A percentile compares a stretch with the other conserved stretches of the same genome.
These are phyloP conservation scores for Lanmaoa pseudosensibilis DNA, from an alignment of 768 basidiomycete genomes.

Conservation along the genomic window DNA sequence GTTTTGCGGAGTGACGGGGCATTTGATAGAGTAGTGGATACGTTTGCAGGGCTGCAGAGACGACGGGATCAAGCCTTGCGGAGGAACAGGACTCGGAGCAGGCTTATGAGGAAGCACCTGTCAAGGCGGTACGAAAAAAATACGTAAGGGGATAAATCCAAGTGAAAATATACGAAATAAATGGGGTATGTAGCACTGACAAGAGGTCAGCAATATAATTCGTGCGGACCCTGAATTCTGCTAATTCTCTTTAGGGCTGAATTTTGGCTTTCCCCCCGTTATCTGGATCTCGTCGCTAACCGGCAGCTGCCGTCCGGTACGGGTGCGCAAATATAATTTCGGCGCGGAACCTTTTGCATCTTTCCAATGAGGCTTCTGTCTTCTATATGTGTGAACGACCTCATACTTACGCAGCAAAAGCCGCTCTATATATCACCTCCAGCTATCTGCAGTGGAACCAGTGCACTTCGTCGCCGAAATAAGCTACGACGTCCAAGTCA, in stretches of 20 bases:
- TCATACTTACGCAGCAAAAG: slow-evolving; percentile 5
- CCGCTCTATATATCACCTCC: slow-evolving; percentile 16
- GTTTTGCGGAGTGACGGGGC: slow-evolving; percentile 34
- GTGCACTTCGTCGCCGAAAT: not conserved
- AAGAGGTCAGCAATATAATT: slow-evolving; percentile 25
- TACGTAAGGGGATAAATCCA: slow-evolving; percentile 31
- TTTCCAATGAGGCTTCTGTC: slow-evolving; percentile 9
- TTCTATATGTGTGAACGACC: slow-evolving; percentile 21
- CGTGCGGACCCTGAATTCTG: slow-evolving; percentile 36
- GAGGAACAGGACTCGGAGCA: slow-evolving; percentile 24
- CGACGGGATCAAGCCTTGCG: slow-evolving; percentile 28
- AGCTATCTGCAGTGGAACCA: slow-evolving; percentile 3
- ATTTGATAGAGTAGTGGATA: slow-evolving; percentile 15
- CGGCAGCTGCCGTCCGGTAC: slow-evolving; percentile 30
- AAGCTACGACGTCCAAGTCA: not conserved
- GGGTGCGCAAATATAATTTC: slow-evolving; percentile 32
- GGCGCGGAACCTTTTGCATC: slow-evolving; percentile 30
- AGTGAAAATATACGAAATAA: slow-evolving; percentile 29
- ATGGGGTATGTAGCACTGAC: slow-evolving; percentile 15
- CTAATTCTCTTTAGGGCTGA: slow-evolving; percentile 27
- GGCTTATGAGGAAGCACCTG: slow-evolving; percentile 37
- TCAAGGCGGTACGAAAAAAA: slow-evolving; percentile 39
- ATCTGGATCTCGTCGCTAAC: slow-evolving; percentile 32
- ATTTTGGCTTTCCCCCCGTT: slow-evolving; percentile 36
- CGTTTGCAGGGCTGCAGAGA: slow-evolving; percentile 30